These are phyloP conservation scores for Salix caprea DNA, from an alignment of 345 rosid species.

Conservation along the genomic window DNA sequence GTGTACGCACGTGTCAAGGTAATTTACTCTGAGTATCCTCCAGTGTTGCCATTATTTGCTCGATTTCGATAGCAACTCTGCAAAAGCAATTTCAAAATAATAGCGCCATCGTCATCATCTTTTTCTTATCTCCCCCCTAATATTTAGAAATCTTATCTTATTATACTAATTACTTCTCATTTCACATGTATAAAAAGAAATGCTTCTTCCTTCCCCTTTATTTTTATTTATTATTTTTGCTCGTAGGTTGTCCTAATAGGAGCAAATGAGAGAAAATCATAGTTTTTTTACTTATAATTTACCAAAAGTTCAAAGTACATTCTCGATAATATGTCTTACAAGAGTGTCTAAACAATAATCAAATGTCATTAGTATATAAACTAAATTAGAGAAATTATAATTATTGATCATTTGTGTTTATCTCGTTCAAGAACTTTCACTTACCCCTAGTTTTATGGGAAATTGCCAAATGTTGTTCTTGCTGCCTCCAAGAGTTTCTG, in stretches of 20 bases:
- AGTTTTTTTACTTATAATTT: too few relatives aligned
- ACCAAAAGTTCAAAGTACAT: neutral
- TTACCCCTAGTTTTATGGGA: neutral
- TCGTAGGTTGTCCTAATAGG: neutral
- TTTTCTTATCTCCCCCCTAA: neutral
- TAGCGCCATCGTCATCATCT: neutral
- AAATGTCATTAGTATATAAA: neutral
- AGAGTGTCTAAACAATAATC: neutral
- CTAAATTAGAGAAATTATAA: too few relatives aligned
- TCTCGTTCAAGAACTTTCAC: neutral
- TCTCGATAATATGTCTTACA: neutral
- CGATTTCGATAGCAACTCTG: neutral
- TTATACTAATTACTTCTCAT: neutral
- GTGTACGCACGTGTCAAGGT: neutral
- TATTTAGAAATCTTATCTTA: neutral
- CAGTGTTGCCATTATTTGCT: neutral
- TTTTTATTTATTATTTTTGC: too few relatives aligned
- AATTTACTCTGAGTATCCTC: neutral
- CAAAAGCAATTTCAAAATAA: neutral
- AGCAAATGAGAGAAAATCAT: too few relatives aligned
- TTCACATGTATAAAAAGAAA: neutral
- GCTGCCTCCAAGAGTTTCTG: neutral
- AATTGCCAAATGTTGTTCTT: neutral
- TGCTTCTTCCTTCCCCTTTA: too few relatives aligned
- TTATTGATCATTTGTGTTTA: neutral